Conservation (phyloP, 345 rosid species). For the Litchi chinensis region DNA sequence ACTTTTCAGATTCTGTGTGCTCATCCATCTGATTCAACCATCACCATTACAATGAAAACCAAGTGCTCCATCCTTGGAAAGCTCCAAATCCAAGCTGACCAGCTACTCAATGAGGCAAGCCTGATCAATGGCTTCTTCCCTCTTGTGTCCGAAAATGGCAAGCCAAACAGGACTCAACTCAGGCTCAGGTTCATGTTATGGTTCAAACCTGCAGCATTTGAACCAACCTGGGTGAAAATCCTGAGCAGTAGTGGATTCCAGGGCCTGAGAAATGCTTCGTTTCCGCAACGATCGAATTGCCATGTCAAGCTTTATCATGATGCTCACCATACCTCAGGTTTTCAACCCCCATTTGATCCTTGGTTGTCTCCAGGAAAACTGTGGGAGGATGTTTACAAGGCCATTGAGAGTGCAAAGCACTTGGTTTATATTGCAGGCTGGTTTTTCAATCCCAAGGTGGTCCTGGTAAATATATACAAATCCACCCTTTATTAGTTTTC, state of each 20-base stretch:
- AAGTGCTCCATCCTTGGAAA: constrained; percentile 71
- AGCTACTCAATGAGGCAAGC: constrained; percentile 47
- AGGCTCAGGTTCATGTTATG: constrained; percentile 68
- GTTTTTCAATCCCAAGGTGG: constrained; percentile 82
- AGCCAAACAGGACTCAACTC: constrained; percentile 44
- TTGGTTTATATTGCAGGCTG: constrained; percentile 87
- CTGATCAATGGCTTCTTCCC: constrained; percentile 67
- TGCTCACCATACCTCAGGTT: constrained; percentile 56
- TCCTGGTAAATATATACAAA: constrained; percentile 45
- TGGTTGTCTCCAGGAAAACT: constrained; percentile 51
- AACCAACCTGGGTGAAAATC: constrained; percentile 58
- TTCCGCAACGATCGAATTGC: constrained; percentile 74
- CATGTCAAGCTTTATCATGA: constrained; percentile 76
- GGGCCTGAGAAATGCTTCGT: constrained; percentile 68
- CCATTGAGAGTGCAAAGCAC: constrained; percentile 74
- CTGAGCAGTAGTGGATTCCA: constrained; percentile 44
- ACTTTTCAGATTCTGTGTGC: constrained; percentile 84
- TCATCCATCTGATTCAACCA: constrained; percentile 53
- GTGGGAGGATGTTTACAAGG: constrained; percentile 84
- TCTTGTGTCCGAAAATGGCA: constrained; percentile 49
- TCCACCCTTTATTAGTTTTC: too few species aligned
- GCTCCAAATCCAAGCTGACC: constrained; percentile 49
- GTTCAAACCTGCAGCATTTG: constrained; percentile 80
- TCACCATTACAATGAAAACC: constrained; percentile 72
- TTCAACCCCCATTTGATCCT: constrained; percentile 53